Evolutionary conservation across 2,329 filamentous ascomycete genomes (phyloP), one percentile per base, ranked within the genome.

Genomic region (Neopestalotiopsis rosae): DNA sequence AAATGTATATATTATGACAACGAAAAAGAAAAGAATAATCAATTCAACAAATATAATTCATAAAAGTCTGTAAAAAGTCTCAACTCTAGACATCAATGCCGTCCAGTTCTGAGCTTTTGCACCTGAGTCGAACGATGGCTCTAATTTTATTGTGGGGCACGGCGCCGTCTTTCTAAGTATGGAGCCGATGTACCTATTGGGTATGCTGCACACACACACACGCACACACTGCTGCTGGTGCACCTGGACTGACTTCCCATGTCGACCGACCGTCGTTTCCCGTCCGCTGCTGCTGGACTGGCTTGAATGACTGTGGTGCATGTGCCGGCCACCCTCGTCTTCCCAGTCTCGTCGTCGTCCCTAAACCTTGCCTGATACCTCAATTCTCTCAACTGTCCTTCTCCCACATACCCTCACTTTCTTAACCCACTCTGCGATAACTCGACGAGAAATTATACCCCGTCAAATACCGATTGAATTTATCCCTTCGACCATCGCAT

Each of bases 91-190:
- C 45, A 52, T n/a, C 24, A 28, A 49, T 52, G 17, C 45, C 45
- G 45, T 59, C 17, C 24, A 28, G 24, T 28, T 28, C 5, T 32
- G 57, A 64, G 38, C 38, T 24, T 24, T 38, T 24, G 61, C n/a
- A 49, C 28, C 61, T 64, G 61, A 64, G 42, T 64, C 61, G 61
- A 38, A 49, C 61, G 61, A 64, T 40, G 40, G 28, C 61, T 64
- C 59, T 38, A 38, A 38, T 38, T 20, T 64, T 64, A 45, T 64
- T 64, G 61, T 64, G 61, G 61, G 45, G 61, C 49, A 34, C 14
- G 17, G 45, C 45, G 45, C 45, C 45, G 45, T 20, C 20, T 52
- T 17, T 52, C 45, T 52, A 52, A 52, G 17, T 52, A 52, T 52
- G 45, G 45, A 52, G 45, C 17, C 45, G 45, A 52, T 17, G 45